Percentiles rank a stretch among this genome's conserved stretches.
Evolutionary conservation across 805 yeast species (phyloP).

Genomic region (Teunomyces stri): DNA sequence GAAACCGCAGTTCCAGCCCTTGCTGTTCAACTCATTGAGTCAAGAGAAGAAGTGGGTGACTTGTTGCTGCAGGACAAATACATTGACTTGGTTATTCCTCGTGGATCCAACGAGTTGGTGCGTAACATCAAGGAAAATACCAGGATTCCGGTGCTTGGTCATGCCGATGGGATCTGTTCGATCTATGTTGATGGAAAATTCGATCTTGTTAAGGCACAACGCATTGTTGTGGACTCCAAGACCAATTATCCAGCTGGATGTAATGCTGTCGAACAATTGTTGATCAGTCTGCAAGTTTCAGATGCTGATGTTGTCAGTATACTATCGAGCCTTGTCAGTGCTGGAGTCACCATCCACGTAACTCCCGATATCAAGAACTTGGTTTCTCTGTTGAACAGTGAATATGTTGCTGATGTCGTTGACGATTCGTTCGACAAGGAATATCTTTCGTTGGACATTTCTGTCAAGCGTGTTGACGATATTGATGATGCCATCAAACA

Average conservation of each 20-base stretch:
- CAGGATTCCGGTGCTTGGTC: slow-evolving; percentile 96
- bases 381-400: slow-evolving; percentile 16
- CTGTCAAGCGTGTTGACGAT: slow-evolving; percentile 60
- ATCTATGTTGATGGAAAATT: slow-evolving; percentile 78
- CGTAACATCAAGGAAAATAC: slow-evolving; percentile 81
- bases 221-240: slow-evolving; percentile 80
- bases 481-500: slow-evolving; percentile 77
- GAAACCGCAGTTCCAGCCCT: slow-evolving; percentile 73
- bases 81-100: slow-evolving; percentile 93
- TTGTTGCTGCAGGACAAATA: slow-evolving; percentile 80
- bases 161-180: slow-evolving; percentile 97
- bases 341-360: slow-evolving; percentile 73
- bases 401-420: slow-evolving; percentile 46
- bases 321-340: slow-evolving; percentile 46
- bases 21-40: slow-evolving; percentile 82
- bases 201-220: slow-evolving; percentile 72
- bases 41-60: slow-evolving; percentile 87
- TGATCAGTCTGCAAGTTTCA: slow-evolving; percentile 51
- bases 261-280: slow-evolving; percentile 88
- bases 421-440: slow-evolving; percentile 79
- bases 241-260: slow-evolving; percentile 99
- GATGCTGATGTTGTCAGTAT: slow-evolving; percentile 23
- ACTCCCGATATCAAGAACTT: slow-evolving; percentile 48
- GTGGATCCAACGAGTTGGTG: slow-evolving; percentile 95
- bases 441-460: slow-evolving; percentile 77